Evolutionary conservation across 176 grass and related monocot genomes (phyloP).

Genomic region (Phragmites australis): DNA sequence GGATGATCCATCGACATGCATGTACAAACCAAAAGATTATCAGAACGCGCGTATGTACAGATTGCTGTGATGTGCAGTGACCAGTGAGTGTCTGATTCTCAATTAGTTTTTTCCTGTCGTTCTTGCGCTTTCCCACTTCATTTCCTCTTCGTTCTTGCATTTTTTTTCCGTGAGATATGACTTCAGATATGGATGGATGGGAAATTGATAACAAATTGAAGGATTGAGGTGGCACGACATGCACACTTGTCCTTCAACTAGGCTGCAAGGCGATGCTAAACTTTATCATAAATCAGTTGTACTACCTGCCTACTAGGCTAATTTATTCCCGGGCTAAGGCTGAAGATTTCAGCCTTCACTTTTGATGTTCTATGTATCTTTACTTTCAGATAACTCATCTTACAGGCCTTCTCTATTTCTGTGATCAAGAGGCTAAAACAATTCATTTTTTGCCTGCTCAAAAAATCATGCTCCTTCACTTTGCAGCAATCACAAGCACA

Average conservation of each 20-base stretch:
- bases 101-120: neutral
- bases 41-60: too few species aligned
- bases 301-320: neutral
- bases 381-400: neutral
- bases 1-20: neutral
- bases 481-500: slow-evolving; percentile 18
- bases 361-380: neutral
- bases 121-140: neutral
- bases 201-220: neutral
- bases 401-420: neutral
- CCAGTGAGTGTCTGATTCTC: neutral
- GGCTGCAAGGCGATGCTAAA: neutral
- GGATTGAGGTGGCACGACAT: slow-evolving; percentile 4
- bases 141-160: neutral
- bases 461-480: slow-evolving; percentile 19
- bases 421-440: neutral
- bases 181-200: neutral
- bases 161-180: neutral
- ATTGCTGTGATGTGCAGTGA: neutral
- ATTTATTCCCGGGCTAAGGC: neutral
- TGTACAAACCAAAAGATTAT: neutral
- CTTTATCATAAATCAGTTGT: neutral
- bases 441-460: neutral
- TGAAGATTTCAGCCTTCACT: slow-evolving; percentile 15
- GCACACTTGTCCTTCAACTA: neutral